These are phyloP conservation scores for Takashimella tepidaria DNA, from an alignment of 1,284 basidiomycete genomes.

Conservation along the genomic window DNA sequence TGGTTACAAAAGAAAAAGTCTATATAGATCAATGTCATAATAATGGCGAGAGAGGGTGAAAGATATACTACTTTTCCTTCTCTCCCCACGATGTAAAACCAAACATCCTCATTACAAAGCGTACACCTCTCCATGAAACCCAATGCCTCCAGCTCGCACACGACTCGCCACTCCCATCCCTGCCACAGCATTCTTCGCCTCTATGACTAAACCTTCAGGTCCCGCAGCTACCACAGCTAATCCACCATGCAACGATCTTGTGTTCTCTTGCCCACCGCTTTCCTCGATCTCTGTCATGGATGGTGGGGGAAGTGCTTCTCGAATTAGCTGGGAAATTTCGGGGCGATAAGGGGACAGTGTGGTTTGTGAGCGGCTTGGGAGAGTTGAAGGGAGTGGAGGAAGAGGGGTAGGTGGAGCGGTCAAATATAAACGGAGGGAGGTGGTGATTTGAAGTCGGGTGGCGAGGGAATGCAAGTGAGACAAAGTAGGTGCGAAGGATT, in stretches of 20 bases:
- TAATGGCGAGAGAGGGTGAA: no score
- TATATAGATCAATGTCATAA: no score
- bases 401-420: conserved; percentile 32
- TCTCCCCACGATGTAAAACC: neutral
- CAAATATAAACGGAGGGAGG: conserved; percentile 35
- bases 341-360: conserved; percentile 35
- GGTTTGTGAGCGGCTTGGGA: conserved; percentile 15
- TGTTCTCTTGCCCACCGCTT: conserved; percentile 2
- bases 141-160: conserved; percentile 32
- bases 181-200: conserved; percentile 38
- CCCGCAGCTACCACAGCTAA: conserved; percentile 42
- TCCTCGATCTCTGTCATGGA: conserved; percentile 10
- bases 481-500: conserved; percentile 34
- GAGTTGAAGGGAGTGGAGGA: conserved; percentile 15
- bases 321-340: conserved; percentile 33
- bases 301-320: conserved; percentile 27
- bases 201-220: conserved; percentile 39
- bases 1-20: no score
- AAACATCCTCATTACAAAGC: conserved; percentile 18
- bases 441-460: conserved; percentile 10
- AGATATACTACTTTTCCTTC: neutral
- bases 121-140: conserved; percentile 41
- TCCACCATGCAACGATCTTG: conserved; percentile 18
- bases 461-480: conserved; percentile 24
- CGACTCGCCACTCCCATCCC: conserved; percentile 23